Evolutionary conservation across 1,284 basidiomycete genomes (phyloP).

Genomic region (Melampsora americana): DNA sequence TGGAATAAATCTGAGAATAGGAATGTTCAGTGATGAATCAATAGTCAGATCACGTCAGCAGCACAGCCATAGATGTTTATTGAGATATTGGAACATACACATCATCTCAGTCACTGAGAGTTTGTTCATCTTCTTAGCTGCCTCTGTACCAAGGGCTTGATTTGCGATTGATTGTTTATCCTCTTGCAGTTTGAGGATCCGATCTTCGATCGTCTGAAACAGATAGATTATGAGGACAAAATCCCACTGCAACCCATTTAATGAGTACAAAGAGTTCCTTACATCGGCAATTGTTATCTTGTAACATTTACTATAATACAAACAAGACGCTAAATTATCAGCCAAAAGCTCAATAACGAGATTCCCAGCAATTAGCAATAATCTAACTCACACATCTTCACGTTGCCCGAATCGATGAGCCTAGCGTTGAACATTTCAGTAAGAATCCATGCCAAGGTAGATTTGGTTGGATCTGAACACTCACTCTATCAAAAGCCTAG

Average conservation of each 20-base stretch:
- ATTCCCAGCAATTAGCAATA: background rate
- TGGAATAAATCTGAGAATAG: too few species aligned
- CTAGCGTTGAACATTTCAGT: background rate
- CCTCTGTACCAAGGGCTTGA: constrained; percentile 37
- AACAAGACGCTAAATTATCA: background rate
- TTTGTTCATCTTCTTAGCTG: constrained; percentile 41
- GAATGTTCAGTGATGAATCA: too few species aligned
- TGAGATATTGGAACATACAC: constrained; percentile 1
- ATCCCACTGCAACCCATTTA: background rate
- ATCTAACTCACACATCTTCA: constrained; percentile 28
- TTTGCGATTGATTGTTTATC: constrained; percentile 28
- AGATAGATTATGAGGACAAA: background rate
- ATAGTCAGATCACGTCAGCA: too few species aligned
- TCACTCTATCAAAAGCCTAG: constrained; percentile 42
- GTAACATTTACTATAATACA: constrained; percentile 24
- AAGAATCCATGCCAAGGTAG: background rate
- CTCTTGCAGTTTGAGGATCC: constrained; percentile 37
- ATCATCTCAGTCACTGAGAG: constrained; percentile 36
- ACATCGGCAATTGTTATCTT: constrained; percentile 37
- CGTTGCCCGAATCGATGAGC: constrained; percentile 42
- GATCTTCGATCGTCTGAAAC: constrained; percentile 35
- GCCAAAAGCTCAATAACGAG: background rate
- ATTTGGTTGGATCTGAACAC: background rate
- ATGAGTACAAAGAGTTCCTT: background rate
- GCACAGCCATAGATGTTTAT: too few species aligned